These are phyloP conservation scores for Mucor mucedo DNA, from an alignment of 371 early-diverging fungal genomes.

Conservation along the genomic window DNA sequence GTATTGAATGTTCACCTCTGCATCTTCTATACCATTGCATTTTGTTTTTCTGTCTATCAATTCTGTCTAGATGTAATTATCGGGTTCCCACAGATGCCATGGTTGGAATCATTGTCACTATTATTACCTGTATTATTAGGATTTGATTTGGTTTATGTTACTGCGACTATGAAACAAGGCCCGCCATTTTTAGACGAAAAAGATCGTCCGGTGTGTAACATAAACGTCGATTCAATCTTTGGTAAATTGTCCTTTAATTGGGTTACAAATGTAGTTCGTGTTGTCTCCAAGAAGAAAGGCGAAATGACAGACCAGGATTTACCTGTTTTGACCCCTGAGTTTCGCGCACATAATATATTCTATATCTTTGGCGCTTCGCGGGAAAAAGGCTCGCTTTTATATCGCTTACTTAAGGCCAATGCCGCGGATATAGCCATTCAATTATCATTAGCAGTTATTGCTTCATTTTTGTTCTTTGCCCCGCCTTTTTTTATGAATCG, in stretches of 20 bases:
- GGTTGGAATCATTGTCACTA: conserved; percentile 7
- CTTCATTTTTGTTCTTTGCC: conserved; percentile 20
- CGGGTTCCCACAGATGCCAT: background rate
- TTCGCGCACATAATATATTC: conserved; percentile 27
- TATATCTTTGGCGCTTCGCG: conserved; percentile 15
- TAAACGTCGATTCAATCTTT: conserved; percentile 26
- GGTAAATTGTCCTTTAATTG: conserved; percentile 27
- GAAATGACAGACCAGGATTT: conserved; percentile 20
- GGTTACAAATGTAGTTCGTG: conserved; percentile 18
- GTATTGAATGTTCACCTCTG: conserved; percentile 32
- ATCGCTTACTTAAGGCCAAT: conserved; percentile 12
- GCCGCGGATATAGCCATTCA: conserved; percentile 1
- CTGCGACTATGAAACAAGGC: conserved; percentile 23
- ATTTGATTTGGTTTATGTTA: conserved; percentile 20
- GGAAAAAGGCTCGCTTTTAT: conserved; percentile 2
- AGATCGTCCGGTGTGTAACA: conserved; percentile 21
- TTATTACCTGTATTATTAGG: conserved; percentile 4
- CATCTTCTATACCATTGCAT: conserved; percentile 7
- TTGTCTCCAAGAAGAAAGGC: conserved; percentile 3
- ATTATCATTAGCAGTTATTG: conserved; percentile 1
- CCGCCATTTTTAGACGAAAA: conserved; percentile 20
- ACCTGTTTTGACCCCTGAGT: conserved; percentile 19
- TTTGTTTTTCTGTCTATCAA: conserved; percentile 1
- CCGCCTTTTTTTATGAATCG: conserved; percentile 33
- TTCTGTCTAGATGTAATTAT: conserved; percentile 1